Base-by-base conservation (phyloP, 495 filamentous ascomycete genomes). In the Lasiosphaeris hirsuta region DNA sequence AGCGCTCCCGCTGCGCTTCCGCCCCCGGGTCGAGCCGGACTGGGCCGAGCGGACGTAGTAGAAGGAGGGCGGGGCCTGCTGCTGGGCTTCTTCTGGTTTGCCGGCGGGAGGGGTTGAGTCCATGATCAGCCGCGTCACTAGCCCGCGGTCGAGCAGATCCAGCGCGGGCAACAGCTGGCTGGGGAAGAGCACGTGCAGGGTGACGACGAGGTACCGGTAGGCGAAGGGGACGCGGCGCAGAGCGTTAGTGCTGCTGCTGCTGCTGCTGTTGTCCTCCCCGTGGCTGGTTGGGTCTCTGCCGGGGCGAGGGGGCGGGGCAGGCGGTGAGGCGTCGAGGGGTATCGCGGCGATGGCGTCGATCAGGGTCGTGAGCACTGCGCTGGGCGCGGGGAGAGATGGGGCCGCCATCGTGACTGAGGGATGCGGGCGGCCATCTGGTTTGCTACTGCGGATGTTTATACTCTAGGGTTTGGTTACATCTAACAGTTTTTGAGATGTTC, bases 121-220 rank as follows among this genome's bases (percentile, higher is more conserved):
- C 10, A 69, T 33, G 23, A 60, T 19, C 3, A 74, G 43, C 15
- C 68, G 68, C 18, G 73, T 84, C 11, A 94, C 85, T 0, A 90
- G 75, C 7, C 78, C 69, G 9, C 91, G 79, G 64, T 96, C 92
- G 4, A 96, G 78, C 1, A 96, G 78, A 63, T 96, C 90, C 1
- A 96, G 78, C 0, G 90, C 89, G 3, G 89, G 87, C 0, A 96
- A 82, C 1, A 86, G 67, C 45, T 78, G 75, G 0, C 60, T 54
- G 10, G 83, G 85, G 64, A 86, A 86, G n/a, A 89, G 66, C 4
- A 84, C 81, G 69, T 88, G 84, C 1, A 89, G 73, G 0, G 85
- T 86, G 35, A 81, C 72, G 43, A 88, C 64, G 19, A 84, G 63
- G 14, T 74, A 69, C 7, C 78, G 68, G 49, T 73, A 63, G 3